A percentile compares a stretch with the other conserved stretches of the same genome.
These are phyloP conservation scores for Skeletonema costatum DNA, from an alignment of 108 stramenopile genomes.

Conservation along the genomic window DNA sequence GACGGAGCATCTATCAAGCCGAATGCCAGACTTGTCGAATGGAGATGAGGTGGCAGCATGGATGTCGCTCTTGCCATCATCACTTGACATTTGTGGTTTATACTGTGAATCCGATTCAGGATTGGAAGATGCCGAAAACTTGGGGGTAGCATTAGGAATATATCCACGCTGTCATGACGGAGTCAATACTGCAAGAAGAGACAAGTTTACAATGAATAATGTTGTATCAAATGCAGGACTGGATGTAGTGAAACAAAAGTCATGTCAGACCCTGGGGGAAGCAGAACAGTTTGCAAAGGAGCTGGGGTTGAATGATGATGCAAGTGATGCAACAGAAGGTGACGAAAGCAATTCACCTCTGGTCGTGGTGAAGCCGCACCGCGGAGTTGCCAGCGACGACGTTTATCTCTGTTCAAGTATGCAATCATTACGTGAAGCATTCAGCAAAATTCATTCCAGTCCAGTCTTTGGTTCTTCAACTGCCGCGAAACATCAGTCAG, in stretches of 20 bases:
- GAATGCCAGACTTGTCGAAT: constrained; percentile 49
- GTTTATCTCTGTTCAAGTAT: constrained; percentile 82
- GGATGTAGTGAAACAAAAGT: constrained; percentile 78
- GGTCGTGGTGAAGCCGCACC: constrained; percentile 85
- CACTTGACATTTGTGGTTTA: constrained; percentile 60
- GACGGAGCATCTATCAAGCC: constrained; percentile 42
- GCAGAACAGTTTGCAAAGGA: constrained; percentile 70
- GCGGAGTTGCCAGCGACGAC: constrained; percentile 92
- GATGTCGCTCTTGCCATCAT: constrained; percentile 33
- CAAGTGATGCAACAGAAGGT: constrained; percentile 4
- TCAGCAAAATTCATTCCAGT: constrained; percentile 70
- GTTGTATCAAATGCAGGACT: constrained; percentile 43
- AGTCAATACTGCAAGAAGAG: constrained; percentile 62
- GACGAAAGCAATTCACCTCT: constrained; percentile 8
- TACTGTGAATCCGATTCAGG: constrained; percentile 84
- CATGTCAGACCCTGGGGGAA: constrained; percentile 67
- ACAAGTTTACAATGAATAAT: constrained; percentile 83
- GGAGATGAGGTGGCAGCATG: constrained; percentile 50
- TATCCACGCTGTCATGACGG: constrained; percentile 62
- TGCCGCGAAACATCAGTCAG: constrained; percentile 73
- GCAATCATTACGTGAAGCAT: constrained; percentile 70
- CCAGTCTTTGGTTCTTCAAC: constrained; percentile 81
- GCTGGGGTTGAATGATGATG: constrained; percentile 38
- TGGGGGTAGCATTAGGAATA: constrained; percentile 58
- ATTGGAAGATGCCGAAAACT: constrained; percentile 73